Conservation (phyloP, 257 asterid genomes). For the Pogostemon cablin region DNA sequence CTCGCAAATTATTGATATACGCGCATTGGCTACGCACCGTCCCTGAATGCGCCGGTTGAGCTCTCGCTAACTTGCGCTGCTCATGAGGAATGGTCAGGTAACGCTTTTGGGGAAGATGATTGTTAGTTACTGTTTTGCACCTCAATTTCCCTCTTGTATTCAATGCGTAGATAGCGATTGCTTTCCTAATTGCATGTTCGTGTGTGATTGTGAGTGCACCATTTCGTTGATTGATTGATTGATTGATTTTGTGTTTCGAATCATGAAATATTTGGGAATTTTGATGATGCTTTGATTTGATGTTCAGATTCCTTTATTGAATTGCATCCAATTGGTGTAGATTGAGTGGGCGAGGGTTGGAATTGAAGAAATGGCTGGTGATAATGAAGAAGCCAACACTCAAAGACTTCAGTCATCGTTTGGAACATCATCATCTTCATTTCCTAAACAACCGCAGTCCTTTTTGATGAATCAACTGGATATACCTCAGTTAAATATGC, state of each 20-base stretch:
- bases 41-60: conserved; percentile 42
- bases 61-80: conserved; percentile 37
- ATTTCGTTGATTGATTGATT: conserved; percentile 20
- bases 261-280: conserved; percentile 14
- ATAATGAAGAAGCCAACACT: conserved; percentile 56
- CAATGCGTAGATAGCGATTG: neutral
- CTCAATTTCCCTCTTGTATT: neutral
- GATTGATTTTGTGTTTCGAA: conserved; percentile 17
- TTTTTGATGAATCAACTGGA: conserved; percentile 59
- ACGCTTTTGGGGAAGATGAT: conserved; percentile 6
- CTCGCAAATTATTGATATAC: conserved; percentile 10
- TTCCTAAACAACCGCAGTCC: conserved; percentile 49
- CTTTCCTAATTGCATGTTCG: conserved; percentile 27
- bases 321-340: neutral
- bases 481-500: conserved; percentile 59
- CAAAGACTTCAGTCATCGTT: conserved; percentile 78
- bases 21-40: conserved; percentile 21
- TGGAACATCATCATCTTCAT: conserved; percentile 75
- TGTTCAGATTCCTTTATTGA: conserved; percentile 35
- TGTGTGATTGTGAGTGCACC: conserved; percentile 19
- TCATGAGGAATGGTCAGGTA: conserved; percentile 22
- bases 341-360: conserved; percentile 22
- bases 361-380: conserved; percentile 65
- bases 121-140: neutral
- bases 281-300: conserved; percentile 25